A percentile compares a stretch with the other conserved stretches of the same genome.
These are phyloP conservation scores for Botrytis byssoidea DNA, from an alignment of 2,329 filamentous ascomycete species.

Conservation along the genomic window DNA sequence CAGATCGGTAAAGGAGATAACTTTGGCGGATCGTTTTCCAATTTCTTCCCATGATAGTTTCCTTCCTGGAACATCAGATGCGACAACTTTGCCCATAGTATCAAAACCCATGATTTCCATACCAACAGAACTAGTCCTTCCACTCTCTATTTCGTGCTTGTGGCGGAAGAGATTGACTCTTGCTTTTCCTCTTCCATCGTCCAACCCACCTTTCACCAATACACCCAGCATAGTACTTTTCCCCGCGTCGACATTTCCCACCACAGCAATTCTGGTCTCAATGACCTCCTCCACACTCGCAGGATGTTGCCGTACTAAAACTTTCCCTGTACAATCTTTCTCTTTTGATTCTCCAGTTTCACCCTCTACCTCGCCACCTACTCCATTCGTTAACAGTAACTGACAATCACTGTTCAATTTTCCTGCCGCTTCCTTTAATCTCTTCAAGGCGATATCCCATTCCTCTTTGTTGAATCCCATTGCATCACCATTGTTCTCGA, in stretches of 20 bases:
- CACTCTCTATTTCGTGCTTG: constrained; percentile 96
- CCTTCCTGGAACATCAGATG: constrained; percentile 77
- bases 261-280: constrained; percentile 93
- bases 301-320: constrained; percentile 76
- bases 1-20: constrained; percentile 93
- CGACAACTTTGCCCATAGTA: constrained; percentile 76
- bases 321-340: constrained; percentile 70
- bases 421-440: constrained; percentile 64
- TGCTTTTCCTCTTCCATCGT: constrained; percentile 90
- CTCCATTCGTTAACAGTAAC: constrained; percentile 84
- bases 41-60: constrained; percentile 97
- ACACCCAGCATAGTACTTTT: constrained; percentile 97
- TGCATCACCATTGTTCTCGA: constrained; percentile 83
- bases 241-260: constrained; percentile 95
- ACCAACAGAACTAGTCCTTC: constrained; percentile 90
- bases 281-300: constrained; percentile 80
- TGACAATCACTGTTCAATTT: constrained; percentile 71
- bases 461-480: constrained; percentile 74
- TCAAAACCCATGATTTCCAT: constrained; percentile 99
- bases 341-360: constrained; percentile 22
- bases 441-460: constrained; percentile 70
- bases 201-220: constrained; percentile 89
- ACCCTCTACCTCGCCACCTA: constrained; percentile 70
- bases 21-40: constrained; percentile 89
- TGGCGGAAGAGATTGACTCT: constrained; percentile 95